phyloP scores from a whole-genome alignment of 805 yeast species.

The Suhomyces pyralidae region DNA sequence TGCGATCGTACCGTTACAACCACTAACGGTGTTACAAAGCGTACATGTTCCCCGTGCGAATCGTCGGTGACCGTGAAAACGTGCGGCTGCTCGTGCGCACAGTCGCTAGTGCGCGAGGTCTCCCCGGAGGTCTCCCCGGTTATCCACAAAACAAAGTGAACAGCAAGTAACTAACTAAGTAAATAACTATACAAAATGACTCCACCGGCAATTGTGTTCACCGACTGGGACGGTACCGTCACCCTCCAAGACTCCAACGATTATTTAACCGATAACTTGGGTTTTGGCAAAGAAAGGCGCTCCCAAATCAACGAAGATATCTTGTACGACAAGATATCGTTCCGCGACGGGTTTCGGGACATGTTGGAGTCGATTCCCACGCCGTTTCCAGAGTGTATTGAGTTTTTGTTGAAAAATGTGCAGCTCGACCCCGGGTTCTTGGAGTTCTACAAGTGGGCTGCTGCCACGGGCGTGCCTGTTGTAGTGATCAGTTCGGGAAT shows the following conservation, averaged over 20 bases:
- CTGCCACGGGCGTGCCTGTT: constrained; percentile 68
- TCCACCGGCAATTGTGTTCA: constrained; percentile 74
- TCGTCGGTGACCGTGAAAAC: too few relatives aligned
- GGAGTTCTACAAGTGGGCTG: constrained; percentile 77
- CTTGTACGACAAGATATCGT: constrained; percentile 61
- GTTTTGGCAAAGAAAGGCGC: constrained; percentile 75
- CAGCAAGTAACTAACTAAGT: too few relatives aligned
- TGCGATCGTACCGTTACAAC: too few relatives aligned
- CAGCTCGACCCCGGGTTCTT: constrained; percentile 88
- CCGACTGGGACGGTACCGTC: constrained; percentile 98
- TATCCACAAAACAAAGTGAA: too few relatives aligned
- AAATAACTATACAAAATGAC: too few relatives aligned
- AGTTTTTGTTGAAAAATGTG: constrained; percentile 59
- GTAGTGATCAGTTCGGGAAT: constrained; percentile 90
- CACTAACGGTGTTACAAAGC: too few relatives aligned
- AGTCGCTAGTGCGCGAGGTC: too few relatives aligned
- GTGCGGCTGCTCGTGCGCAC: too few relatives aligned
- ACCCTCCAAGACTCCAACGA: constrained; percentile 95
- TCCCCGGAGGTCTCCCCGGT: too few relatives aligned
- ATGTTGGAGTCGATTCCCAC: constrained; percentile 79
- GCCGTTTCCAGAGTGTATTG: constrained; percentile 82
- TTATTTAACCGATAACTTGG: constrained; percentile 80
- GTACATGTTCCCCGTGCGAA: too few relatives aligned
- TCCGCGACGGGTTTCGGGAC: constrained; percentile 77
- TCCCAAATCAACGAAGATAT: constrained; percentile 67